Conservation (phyloP, 2,329 filamentous ascomycete species). For the Colletotrichum sp. region DNA sequence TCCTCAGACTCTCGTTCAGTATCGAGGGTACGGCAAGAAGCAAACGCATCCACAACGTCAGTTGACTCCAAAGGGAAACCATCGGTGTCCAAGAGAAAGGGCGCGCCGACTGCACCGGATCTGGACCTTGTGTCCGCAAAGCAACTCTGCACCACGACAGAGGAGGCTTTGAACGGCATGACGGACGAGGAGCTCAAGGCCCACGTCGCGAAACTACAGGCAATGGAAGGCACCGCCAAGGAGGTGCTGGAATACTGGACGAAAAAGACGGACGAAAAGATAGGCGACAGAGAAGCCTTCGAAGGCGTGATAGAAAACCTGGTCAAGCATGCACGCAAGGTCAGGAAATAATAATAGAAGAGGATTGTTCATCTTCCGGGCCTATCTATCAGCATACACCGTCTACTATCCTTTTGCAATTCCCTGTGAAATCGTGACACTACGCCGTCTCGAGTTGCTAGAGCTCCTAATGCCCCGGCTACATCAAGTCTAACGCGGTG, state of each 20-base stretch:
- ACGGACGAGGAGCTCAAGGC: conserved; percentile 76
- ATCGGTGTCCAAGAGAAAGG: conserved; percentile 48
- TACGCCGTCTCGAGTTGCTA: neutral
- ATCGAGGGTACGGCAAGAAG: conserved; percentile 52
- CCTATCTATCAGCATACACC: conserved; percentile 20
- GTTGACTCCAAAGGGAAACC: conserved; percentile 64
- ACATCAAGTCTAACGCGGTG: conserved; percentile 7
- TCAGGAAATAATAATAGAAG: conserved; percentile 66
- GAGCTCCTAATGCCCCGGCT: neutral
- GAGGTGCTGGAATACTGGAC: conserved; percentile 89
- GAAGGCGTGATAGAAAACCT: conserved; percentile 97
- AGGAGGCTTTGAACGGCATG: conserved; percentile 81
- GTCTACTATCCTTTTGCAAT: conserved; percentile 8
- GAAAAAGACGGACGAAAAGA: conserved; percentile 81
- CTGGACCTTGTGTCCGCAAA: conserved; percentile 81
- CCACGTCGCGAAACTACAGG: conserved; percentile 74
- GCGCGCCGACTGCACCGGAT: conserved; percentile 72
- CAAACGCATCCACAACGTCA: conserved; percentile 62
- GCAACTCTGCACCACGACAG: conserved; percentile 82
- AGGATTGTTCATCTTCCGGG: conserved; percentile 11
- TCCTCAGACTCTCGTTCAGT: conserved; percentile 59
- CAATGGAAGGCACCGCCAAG: conserved; percentile 73
- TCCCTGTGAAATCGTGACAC: neutral
- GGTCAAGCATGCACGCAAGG: conserved; percentile 87
- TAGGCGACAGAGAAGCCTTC: conserved; percentile 91